These are phyloP conservation scores for Ascobolus immersus DNA, from an alignment of 495 filamentous ascomycete genomes.

Conservation along the genomic window DNA sequence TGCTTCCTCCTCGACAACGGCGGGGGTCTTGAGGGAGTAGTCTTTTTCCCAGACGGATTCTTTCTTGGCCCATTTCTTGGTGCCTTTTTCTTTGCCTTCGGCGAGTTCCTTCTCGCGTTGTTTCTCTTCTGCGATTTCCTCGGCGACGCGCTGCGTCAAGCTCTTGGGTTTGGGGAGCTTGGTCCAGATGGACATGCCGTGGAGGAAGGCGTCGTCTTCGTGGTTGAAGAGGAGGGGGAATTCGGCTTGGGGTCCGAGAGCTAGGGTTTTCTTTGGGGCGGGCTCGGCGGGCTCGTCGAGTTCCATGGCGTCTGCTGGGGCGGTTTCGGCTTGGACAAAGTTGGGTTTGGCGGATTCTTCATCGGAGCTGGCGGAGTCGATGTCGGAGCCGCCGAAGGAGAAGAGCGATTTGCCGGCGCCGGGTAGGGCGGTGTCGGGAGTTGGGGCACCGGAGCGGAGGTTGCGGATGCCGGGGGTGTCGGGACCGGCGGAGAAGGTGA, in stretches of 20 bases:
- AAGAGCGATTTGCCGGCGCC: slow-evolving; percentile 27
- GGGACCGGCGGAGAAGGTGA: slow-evolving; percentile 19
- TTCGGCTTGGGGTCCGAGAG: slow-evolving; percentile 4
- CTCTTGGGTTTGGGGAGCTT: slow-evolving; percentile 9
- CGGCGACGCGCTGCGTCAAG: slow-evolving; percentile 5
- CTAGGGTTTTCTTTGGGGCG: not conserved
- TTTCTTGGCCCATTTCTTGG: slow-evolving; percentile 5
- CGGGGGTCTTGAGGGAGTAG: no score
- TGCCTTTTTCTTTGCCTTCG: slow-evolving; percentile 3
- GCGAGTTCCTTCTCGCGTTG: no score
- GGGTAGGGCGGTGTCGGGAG: slow-evolving; percentile 78
- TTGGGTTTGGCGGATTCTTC: not conserved
- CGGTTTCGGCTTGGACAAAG: slow-evolving; percentile 10
- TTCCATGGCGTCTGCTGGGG: not conserved
- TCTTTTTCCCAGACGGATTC: slow-evolving; percentile 16
- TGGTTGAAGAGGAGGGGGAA: slow-evolving; percentile 10
- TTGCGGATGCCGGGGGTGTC: slow-evolving; percentile 27
- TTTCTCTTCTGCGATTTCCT: slow-evolving; percentile 14
- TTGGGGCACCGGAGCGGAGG: slow-evolving; percentile 44
- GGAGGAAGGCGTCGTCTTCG: slow-evolving; percentile 8
- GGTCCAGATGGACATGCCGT: slow-evolving; percentile 12
- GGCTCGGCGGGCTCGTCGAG: not conserved
- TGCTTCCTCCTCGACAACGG: no score
- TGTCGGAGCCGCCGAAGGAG: no score
- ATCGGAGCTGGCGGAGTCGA: no score